A percentile compares a stretch with the other conserved stretches of the same genome.
Evolutionary conservation across 306 rosid species (phyloP).

Genomic region (Begonia fuchsioides): DNA sequence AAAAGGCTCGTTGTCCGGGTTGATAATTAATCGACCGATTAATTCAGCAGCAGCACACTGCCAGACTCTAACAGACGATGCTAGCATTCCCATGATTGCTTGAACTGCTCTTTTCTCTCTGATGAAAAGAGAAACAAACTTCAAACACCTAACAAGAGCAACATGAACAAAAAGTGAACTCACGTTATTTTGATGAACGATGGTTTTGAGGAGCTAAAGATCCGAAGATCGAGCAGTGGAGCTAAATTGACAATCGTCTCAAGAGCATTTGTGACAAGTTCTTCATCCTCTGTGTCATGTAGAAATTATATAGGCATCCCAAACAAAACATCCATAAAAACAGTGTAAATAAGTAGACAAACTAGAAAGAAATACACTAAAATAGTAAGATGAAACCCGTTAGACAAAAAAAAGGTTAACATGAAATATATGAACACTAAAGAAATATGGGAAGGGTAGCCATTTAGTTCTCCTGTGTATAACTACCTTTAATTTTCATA

Average conservation of each 20-base stretch:
- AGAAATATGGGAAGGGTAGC: too few species aligned
- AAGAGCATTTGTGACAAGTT: conserved; percentile 90
- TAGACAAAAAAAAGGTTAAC: too few species aligned
- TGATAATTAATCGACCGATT: conserved; percentile 87
- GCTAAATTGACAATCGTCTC: conserved; percentile 97
- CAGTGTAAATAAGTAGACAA: too few species aligned
- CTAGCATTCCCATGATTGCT: conserved; percentile 92
- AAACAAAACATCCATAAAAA: conserved; percentile 2
- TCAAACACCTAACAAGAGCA: too few species aligned
- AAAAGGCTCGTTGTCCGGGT: conserved; percentile 90
- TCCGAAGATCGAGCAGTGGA: conserved; percentile 80
- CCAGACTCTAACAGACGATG: conserved; percentile 79
- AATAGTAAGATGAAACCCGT: too few species aligned
- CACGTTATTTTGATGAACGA: conserved; percentile 90
- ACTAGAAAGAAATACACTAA: too few species aligned
- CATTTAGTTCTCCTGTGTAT: background rate
- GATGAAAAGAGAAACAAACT: conserved; percentile 7
- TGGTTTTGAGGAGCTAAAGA: conserved; percentile 82
- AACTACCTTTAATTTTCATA: background rate
- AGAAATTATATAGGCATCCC: conserved; percentile 9
- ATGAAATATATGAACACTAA: too few species aligned
- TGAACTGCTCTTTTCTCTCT: conserved; percentile 83
- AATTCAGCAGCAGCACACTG: conserved; percentile 91
- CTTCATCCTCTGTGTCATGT: conserved; percentile 76
- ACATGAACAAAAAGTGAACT: conserved; percentile 15